phyloP scores from a whole-genome alignment of 371 early-diverging fungal genomes.

The Chytridiales sp. region DNA sequence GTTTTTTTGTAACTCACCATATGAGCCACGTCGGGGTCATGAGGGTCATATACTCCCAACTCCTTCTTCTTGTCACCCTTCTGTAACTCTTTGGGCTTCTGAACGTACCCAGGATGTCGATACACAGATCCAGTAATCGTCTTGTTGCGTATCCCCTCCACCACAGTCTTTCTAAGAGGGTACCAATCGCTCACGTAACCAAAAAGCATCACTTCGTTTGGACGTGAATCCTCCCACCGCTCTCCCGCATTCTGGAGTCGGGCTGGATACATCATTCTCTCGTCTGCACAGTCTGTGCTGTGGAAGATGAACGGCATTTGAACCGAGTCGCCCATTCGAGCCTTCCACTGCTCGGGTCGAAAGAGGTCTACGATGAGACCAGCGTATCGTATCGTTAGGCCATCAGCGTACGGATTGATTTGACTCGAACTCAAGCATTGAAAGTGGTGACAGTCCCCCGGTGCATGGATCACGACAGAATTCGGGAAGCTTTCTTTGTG shows the following conservation, averaged over 20 bases:
- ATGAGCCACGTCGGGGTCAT: constrained; percentile 16
- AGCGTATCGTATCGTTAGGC: constrained; percentile 13
- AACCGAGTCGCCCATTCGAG: background rate
- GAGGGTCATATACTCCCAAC: constrained; percentile 13
- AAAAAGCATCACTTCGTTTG: background rate
- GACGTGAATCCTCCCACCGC: constrained; percentile 5
- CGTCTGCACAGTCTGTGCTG: constrained; percentile 21
- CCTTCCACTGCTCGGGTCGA: constrained; percentile 12
- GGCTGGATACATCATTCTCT: constrained; percentile 6
- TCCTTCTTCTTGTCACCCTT: background rate
- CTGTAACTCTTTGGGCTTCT: background rate
- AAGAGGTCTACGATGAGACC: constrained; percentile 8
- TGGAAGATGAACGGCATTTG: constrained; percentile 17
- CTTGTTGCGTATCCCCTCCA: constrained; percentile 4
- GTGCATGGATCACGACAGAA: constrained; percentile 13
- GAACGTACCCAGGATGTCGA: constrained; percentile 14
- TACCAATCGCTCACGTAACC: constrained; percentile 1
- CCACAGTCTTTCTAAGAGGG: constrained; percentile 6
- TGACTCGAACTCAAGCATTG: background rate
- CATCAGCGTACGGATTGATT: constrained; percentile 10
- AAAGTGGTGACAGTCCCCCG: constrained; percentile 17
- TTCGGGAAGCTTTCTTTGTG: constrained; percentile 3
- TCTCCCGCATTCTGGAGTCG: background rate
- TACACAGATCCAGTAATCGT: constrained; percentile 13
- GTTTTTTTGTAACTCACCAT: constrained; percentile 13